Percentiles rank a stretch among this genome's conserved stretches.
These are phyloP conservation scores for Plasmodium yoelii DNA, from an alignment of 169 alveolate species.

Conservation along the genomic window DNA sequence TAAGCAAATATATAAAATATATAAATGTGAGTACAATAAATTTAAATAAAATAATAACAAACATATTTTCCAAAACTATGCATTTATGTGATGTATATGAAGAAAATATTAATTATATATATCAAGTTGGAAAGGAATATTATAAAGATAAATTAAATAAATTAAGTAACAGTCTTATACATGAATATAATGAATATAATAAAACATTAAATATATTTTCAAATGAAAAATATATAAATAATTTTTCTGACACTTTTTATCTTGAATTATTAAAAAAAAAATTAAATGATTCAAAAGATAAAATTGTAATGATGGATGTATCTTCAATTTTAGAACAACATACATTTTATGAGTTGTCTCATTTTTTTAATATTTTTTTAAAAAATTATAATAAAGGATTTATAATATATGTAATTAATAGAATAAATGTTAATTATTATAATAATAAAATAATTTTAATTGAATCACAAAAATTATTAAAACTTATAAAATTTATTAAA, in stretches of 20 bases:
- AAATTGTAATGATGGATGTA: constrained; percentile 61
- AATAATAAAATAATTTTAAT: constrained; percentile 60
- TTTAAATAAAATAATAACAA: constrained; percentile 33
- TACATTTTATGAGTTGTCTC: constrained; percentile 35
- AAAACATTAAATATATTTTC: constrained; percentile 31
- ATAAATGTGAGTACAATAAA: constrained; percentile 46
- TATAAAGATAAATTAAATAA: constrained; percentile 31
- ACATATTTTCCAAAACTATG: constrained; percentile 46
- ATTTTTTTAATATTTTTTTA: constrained; percentile 53
- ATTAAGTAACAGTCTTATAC: constrained; percentile 7
- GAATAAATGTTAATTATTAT: constrained; percentile 26
- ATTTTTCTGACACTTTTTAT: constrained; percentile 33
- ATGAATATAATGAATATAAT: constrained; percentile 33
- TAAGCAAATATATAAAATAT: constrained; percentile 31
- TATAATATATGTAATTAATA: constrained; percentile 49
- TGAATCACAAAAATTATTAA: constrained; percentile 15
- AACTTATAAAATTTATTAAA: constrained; percentile 32
- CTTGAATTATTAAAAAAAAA: constrained; percentile 56
- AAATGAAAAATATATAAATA: constrained; percentile 64
- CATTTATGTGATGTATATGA: constrained; percentile 58
- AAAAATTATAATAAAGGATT: constrained; percentile 30
- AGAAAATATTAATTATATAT: constrained; percentile 33
- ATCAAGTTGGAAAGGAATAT: constrained; percentile 51
- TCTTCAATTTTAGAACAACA: constrained; percentile 17
- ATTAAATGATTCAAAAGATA: constrained; percentile 18